Evolutionary conservation across 1,139 yeast genomes (phyloP), one percentile per base, ranked within the genome.

Genomic region (Pichia sp.): DNA sequence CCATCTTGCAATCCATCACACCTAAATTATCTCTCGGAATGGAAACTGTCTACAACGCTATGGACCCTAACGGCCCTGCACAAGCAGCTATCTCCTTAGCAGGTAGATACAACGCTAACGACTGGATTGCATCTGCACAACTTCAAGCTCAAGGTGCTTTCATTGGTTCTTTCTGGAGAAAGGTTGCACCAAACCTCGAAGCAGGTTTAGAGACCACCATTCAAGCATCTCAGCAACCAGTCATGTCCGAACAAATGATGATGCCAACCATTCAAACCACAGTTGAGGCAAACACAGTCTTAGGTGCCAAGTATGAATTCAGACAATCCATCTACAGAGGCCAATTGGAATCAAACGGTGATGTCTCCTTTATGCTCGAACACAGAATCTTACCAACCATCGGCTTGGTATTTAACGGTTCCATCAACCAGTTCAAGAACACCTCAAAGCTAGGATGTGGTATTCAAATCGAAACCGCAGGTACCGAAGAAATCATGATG

Each of bases 281-380:
- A 35, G 71, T 86, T 42, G 96, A 88, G 59, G 97, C 95, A 55
- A 74, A 75, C 52, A 88, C 99, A 53, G 84, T 96, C 46, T 62
- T 91, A 41, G 98, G 96, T 64, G 96, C 96, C 55, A 91, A 88
- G 67, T 91, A 91, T 65, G 98, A 91, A 67, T 93, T 87, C 74
- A 87, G 96, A 67, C 94, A 87, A 65, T 81, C 94, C 43, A 81
- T 86, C 39, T 87, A 86, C 76, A 80, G 98, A 64, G 97, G 97
- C 55, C 95, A 88, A 64, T 59, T 91, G 46, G 96, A 88, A 64
- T 77, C 94, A 38, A 70, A 73, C 44, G 98, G 98, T 63, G 87
- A 85, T 67, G 94, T 91, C 39, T 73, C 84, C 41, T 86, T 91
- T 51, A 79, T 86, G 67, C 70, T 91, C 60, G 98, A 91, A 68